Evolutionary conservation across 2,329 filamentous ascomycete genomes (phyloP).

Genomic region (Aspergillaceae sp.): DNA sequence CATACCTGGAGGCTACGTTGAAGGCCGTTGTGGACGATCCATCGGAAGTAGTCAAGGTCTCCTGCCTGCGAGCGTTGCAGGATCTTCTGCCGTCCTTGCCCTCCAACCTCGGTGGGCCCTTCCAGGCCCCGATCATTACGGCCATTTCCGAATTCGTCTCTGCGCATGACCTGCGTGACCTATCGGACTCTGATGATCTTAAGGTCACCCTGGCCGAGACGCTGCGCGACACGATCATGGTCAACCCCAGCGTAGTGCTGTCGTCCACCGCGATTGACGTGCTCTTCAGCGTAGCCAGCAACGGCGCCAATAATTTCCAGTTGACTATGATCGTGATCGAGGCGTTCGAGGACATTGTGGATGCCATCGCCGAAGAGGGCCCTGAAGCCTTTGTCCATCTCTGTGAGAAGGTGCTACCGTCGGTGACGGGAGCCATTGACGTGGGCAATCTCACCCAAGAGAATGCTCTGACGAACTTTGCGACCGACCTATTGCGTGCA

Average conservation of each 20-base stretch:
- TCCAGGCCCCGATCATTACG: conserved; percentile 54
- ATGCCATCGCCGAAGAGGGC: conserved; percentile 55
- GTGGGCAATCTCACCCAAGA: conserved; percentile 79
- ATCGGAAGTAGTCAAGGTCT: conserved; percentile 83
- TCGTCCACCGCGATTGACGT: conserved; percentile 64
- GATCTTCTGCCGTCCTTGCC: conserved; percentile 52
- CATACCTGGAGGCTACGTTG: conserved; percentile 52
- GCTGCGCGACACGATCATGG: conserved; percentile 69
- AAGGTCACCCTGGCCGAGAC: conserved; percentile 85
- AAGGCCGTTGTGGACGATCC: conserved; percentile 65
- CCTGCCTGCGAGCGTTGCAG: conserved; percentile 81
- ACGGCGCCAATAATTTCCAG: conserved; percentile 84
- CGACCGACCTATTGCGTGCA: conserved; percentile 72
- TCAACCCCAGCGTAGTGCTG: conserved; percentile 68
- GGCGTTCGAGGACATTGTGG: conserved; percentile 80
- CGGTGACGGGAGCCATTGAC: conserved; percentile 80
- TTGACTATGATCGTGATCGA: conserved; percentile 80
- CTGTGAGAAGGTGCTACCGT: conserved; percentile 78
- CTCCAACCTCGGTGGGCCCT: conserved; percentile 41
- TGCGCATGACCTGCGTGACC: conserved; percentile 69
- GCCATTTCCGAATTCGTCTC: conserved; percentile 65
- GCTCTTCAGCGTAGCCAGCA: conserved; percentile 80
- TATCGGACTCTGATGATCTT: conserved; percentile 83
- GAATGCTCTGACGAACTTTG: conserved; percentile 68
- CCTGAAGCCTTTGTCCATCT: conserved; percentile 65